Evolutionary conservation across 1,284 basidiomycete genomes (phyloP).

Genomic region (Phellopilus nigrolimitatus): DNA sequence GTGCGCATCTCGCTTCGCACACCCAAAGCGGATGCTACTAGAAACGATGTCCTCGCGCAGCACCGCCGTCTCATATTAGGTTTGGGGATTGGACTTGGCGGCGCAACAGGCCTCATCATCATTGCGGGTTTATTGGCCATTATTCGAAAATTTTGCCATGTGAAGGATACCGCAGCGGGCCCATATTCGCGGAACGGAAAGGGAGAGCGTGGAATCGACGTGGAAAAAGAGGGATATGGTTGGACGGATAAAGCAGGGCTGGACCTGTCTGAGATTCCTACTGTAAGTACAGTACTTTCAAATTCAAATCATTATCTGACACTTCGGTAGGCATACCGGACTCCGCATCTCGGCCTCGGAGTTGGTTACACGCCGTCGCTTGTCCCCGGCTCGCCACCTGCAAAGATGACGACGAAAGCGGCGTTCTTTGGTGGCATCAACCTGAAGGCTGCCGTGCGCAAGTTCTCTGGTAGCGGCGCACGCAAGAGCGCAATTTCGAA

Average conservation of each 20-base stretch:
- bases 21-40: conserved; percentile 29
- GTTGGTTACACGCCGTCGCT: conserved; percentile 10
- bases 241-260: conserved; percentile 29
- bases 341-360: conserved; percentile 9
- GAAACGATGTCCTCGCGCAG: conserved; percentile 22
- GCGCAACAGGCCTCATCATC: conserved; percentile 53
- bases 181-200: background rate
- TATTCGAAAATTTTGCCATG: conserved; percentile 48
- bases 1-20: conserved; percentile 49
- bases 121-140: conserved; percentile 51
- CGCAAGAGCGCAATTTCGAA: conserved; percentile 12
- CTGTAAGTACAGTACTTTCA: conserved; percentile 25
- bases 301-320: conserved; percentile 15
- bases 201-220: background rate
- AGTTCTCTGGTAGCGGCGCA: conserved; percentile 4
- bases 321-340: background rate
- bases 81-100: conserved; percentile 56
- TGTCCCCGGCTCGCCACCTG: conserved; percentile 9
- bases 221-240: conserved; percentile 23
- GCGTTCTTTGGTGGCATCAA: conserved; percentile 16
- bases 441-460: conserved; percentile 9
- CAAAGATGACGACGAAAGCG: conserved; percentile 9
- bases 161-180: conserved; percentile 48
- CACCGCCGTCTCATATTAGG: conserved; percentile 46
- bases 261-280: conserved; percentile 20